phyloP scores from a whole-genome alignment of 306 rosid species.

The Vicia faba region DNA sequence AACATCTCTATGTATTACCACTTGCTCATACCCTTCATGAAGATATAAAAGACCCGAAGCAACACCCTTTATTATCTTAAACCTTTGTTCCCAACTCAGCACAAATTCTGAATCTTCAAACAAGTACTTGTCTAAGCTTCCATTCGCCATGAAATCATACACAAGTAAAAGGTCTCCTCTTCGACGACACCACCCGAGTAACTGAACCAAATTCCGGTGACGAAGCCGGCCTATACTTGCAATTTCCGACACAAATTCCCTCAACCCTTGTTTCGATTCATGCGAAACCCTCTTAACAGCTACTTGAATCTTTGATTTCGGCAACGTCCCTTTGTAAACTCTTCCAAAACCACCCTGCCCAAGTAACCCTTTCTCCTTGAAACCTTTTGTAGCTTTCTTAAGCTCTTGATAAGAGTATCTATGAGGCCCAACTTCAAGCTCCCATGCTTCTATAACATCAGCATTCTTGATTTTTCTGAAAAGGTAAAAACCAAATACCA shows the following conservation, averaged over 20 bases:
- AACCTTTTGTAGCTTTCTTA: conserved; percentile 69
- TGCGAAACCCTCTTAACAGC: conserved; percentile 81
- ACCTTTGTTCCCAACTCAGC: conserved; percentile 75
- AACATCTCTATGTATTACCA: conserved; percentile 80
- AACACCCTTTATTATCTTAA: conserved; percentile 69
- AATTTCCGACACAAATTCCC: conserved; percentile 79
- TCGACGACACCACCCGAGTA: conserved; percentile 82
- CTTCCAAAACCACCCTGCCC: conserved; percentile 84
- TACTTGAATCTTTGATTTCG: conserved; percentile 54
- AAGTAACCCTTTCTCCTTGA: conserved; percentile 65
- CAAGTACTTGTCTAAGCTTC: conserved; percentile 69
- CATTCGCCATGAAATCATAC: conserved; percentile 82
- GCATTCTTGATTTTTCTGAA: conserved; percentile 58
- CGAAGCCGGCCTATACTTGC: conserved; percentile 85
- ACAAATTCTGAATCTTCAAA: conserved; percentile 55
- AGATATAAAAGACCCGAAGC: conserved; percentile 76
- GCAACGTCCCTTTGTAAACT: conserved; percentile 74
- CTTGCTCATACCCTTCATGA: conserved; percentile 83
- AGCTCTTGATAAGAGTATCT: conserved; percentile 77
- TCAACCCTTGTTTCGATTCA: conserved; percentile 79
- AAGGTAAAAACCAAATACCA: conserved; percentile 44
- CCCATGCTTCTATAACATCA: conserved; percentile 78
- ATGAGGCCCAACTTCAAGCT: conserved; percentile 84
- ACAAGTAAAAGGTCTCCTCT: conserved; percentile 70
- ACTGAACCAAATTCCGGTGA: conserved; percentile 73